Percentiles rank a stretch among this genome's conserved stretches.
Conservation (phyloP, 495 filamentous ascomycete genomes). For the Friedmanniomyces simplex region DNA sequence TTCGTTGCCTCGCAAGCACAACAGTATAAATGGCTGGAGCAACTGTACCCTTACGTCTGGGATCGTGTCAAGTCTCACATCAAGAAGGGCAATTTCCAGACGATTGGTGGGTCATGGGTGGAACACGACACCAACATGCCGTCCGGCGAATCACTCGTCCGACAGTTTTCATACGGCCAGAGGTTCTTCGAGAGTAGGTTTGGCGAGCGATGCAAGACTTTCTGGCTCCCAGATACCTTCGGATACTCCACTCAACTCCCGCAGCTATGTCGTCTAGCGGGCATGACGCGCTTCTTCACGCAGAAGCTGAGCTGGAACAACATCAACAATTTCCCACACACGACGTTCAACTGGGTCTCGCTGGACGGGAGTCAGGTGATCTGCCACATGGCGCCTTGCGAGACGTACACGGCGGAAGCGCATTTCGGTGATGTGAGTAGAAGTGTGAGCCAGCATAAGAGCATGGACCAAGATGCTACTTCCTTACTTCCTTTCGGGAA, state of each 20-base stretch:
- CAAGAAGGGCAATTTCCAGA: constrained; percentile 81
- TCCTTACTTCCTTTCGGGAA: constrained; percentile 90
- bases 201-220: constrained; percentile 76
- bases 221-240: constrained; percentile 97
- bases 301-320: constrained; percentile 97
- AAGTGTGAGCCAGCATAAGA: constrained; percentile 88
- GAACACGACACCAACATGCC: constrained; percentile 98
- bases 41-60: constrained; percentile 76
- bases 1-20: constrained; percentile 91
- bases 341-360: constrained; percentile 95
- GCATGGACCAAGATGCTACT: constrained; percentile 78
- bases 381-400: constrained; percentile 89
- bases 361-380: constrained; percentile 92
- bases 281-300: constrained; percentile 93
- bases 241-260: constrained; percentile 92
- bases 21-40: constrained; percentile 94
- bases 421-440: constrained; percentile 93
- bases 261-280: constrained; percentile 79
- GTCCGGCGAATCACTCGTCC: constrained; percentile 82
- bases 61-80: constrained; percentile 86
- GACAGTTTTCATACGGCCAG: constrained; percentile 94
- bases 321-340: constrained; percentile 98
- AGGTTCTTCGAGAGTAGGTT: constrained; percentile 91
- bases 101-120: constrained; percentile 95
- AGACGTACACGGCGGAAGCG: constrained; percentile 90